Evolutionary conservation across 805 yeast species (phyloP), one percentile per base, ranked within the genome.

Genomic region (Spathaspora arborariae): DNA sequence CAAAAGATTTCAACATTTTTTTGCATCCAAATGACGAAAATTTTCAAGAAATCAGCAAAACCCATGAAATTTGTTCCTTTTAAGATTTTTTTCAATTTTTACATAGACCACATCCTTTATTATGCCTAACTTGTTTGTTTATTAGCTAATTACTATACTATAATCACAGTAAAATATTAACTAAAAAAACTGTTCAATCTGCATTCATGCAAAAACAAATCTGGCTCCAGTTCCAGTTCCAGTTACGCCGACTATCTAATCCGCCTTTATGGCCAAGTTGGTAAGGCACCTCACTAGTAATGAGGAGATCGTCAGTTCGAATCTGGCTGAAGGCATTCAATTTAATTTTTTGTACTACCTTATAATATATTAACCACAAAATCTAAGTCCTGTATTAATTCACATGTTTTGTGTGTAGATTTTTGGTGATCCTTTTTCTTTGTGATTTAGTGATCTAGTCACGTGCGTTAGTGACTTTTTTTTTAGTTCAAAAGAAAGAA

Each of bases 271-370:
- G 67, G 67, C 67, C 67, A 62, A 62, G 66, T 62, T 64, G 69
- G 68, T 62, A 63, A 64, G 68, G 67, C 69, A 63, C 68, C 68
- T 63, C 67, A 63, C 69, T 63, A 64, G 68, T 64, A 64, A 64
- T 63, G 68, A 63, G 67, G 69, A 64, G 69, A 64, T 63, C 68
- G 65, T 64, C 65, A 61, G 69, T 63, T 64, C 63, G 64, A 60
- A 53, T 60, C 65, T 58, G 63, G 62, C 62, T 60, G 64, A 57
- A 55, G 63, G 65, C 64, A 60, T 50, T 42, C 8, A 7, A 30
- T n/a, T 48, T 45, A 53, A 56, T 53, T 47, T 48, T 48, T 36
- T 47, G 37, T 9, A 15, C 35, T 19, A 18, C 42, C 9, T 26
- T 37, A 15, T 15, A 8, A 16, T 35, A 10, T 35, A 16, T 10